Evolutionary conservation across 805 yeast species (phyloP).

Genomic region (Saturnispora quitensis): DNA sequence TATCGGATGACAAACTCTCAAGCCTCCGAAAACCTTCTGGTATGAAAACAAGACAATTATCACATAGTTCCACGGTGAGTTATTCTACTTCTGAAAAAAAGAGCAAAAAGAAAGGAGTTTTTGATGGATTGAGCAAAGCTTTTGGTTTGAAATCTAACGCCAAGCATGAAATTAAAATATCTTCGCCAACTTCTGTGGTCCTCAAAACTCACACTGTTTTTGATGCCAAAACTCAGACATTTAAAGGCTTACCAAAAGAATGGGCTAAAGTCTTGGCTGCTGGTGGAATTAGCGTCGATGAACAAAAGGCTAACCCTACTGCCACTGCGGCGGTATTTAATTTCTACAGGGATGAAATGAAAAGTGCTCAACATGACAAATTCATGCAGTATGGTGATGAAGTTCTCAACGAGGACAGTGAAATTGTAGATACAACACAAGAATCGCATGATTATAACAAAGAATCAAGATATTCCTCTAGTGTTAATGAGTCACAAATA

Average conservation of each 20-base stretch:
- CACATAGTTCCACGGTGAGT: slow-evolving; percentile 12
- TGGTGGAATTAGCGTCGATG: slow-evolving; percentile 80
- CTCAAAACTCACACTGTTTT: slow-evolving; percentile 92
- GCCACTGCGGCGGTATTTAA: slow-evolving; percentile 47
- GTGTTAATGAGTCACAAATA: slow-evolving; percentile 5
- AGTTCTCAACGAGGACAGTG: slow-evolving; percentile 9
- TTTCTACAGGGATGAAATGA: slow-evolving; percentile 21
- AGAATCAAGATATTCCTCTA: slow-evolving; percentile 2
- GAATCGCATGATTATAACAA: slow-evolving; percentile 7
- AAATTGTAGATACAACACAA: slow-evolving; percentile 9
- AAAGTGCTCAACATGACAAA: slow-evolving; percentile 19
- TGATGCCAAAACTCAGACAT: slow-evolving; percentile 74
- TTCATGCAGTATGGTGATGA: slow-evolving; percentile 24
- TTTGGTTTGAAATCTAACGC: slow-evolving; percentile 22
- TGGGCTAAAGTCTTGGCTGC: slow-evolving; percentile 82
- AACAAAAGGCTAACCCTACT: slow-evolving; percentile 85
- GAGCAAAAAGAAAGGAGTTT: slow-evolving; percentile 43
- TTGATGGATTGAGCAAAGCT: slow-evolving; percentile 45
- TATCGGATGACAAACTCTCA: not conserved
- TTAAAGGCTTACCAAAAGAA: slow-evolving; percentile 85
- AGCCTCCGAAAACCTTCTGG: slow-evolving; percentile 6
- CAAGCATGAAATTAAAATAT: slow-evolving; percentile 42
- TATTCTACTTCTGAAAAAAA: slow-evolving; percentile 17
- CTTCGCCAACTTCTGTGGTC: slow-evolving; percentile 86
- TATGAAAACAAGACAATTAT: slow-evolving; percentile 12